These are phyloP conservation scores for Suillus discolor DNA, from an alignment of 768 basidiomycete species.

Conservation along the genomic window DNA sequence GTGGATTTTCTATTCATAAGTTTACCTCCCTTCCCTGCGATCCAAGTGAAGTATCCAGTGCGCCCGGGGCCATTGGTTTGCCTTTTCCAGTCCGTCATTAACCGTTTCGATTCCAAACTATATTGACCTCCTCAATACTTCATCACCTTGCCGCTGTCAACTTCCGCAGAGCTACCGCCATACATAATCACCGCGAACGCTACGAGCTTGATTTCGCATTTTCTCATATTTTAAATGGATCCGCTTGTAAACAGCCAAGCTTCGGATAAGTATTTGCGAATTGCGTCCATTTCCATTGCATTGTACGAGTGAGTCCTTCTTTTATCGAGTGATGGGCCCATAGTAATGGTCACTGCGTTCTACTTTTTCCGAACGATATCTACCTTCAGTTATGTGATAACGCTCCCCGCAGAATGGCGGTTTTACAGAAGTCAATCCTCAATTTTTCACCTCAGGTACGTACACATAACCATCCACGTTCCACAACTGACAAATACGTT, in stretches of 20 bases:
- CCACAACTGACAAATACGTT: slow-evolving; percentile 4
- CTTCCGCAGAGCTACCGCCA: neutral
- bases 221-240: neutral
- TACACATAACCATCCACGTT: neutral
- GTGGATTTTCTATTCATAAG: neutral
- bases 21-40: neutral
- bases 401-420: slow-evolving; percentile 34
- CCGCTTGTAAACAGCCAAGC: slow-evolving; percentile 2
- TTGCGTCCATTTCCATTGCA: slow-evolving; percentile 40
- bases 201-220: neutral
- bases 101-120: neutral
- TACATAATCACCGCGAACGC: neutral
- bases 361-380: slow-evolving; percentile 3
- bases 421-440: slow-evolving; percentile 34
- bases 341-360: neutral
- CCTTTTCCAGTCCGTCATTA: neutral
- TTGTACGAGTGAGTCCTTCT: slow-evolving; percentile 37
- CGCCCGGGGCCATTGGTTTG: neutral
- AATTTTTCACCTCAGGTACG: slow-evolving; percentile 30
- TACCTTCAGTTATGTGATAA: slow-evolving; percentile 32
- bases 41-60: neutral
- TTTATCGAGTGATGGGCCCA: neutral
- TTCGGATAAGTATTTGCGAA: slow-evolving; percentile 36
- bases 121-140: neutral
- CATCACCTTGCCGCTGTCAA: neutral